phyloP scores from a whole-genome alignment of 2,329 filamentous ascomycete species.

The Endocalyx cinctus region DNA sequence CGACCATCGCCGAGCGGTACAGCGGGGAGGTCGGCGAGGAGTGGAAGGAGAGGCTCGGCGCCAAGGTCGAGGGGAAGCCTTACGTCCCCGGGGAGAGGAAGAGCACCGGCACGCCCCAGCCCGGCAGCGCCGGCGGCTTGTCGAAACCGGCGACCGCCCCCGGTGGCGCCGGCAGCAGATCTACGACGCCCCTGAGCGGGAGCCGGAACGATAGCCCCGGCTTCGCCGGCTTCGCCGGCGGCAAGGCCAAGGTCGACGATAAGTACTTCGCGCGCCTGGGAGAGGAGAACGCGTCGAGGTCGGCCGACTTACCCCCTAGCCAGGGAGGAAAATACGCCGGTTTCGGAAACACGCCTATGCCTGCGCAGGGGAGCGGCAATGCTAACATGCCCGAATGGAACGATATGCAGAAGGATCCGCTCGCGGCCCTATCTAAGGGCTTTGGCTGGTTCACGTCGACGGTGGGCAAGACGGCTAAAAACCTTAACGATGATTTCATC shows the following conservation, averaged over 20 bases:
- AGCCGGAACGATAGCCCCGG: slow-evolving; percentile 37
- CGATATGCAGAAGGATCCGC: slow-evolving; percentile 85
- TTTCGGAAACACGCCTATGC: slow-evolving; percentile 74
- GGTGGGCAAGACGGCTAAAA: slow-evolving; percentile 86
- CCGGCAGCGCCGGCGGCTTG: too few species aligned
- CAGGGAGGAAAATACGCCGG: slow-evolving; percentile 91
- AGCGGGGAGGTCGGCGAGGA: slow-evolving; percentile 87
- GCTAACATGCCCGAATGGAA: slow-evolving; percentile 67
- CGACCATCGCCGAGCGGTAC: slow-evolving; percentile 86
- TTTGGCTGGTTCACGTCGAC: slow-evolving; percentile 92
- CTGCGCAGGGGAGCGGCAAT: slow-evolving; percentile 39
- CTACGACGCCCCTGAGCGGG: slow-evolving; percentile 33
- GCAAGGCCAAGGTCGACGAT: slow-evolving; percentile 67
- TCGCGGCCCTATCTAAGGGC: slow-evolving; percentile 83
- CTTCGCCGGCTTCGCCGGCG: slow-evolving; percentile 24
- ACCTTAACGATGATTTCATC: slow-evolving; percentile 84
- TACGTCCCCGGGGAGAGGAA: slow-evolving; percentile 72
- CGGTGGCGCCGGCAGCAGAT: slow-evolving; percentile 25
- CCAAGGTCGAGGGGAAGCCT: slow-evolving; percentile 82
- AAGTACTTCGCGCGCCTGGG: slow-evolving; percentile 86
- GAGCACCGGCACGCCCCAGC: slow-evolving; percentile 18
- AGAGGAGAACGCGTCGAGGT: slow-evolving; percentile 71
- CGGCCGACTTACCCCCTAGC: slow-evolving; percentile 71
- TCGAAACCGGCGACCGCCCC: slow-evolving; percentile 12
- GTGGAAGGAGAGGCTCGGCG: slow-evolving; percentile 84